Base-by-base conservation (phyloP, 805 yeast species). In the Schwanniomyces polymorphus region DNA sequence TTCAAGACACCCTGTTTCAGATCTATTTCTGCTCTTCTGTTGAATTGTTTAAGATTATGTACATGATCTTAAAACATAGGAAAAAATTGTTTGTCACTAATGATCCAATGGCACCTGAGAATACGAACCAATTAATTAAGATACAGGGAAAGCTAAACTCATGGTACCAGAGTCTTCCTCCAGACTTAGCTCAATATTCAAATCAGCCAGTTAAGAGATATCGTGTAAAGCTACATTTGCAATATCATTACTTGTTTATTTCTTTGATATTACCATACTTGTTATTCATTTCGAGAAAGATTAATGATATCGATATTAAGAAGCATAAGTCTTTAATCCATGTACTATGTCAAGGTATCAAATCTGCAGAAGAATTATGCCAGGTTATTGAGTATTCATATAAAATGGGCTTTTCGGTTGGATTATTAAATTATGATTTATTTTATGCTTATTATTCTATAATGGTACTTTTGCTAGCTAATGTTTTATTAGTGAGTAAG, bases 351-450 rank as follows among this genome's bases (percentile, higher is more conserved):
- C 7, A 38, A 18, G 40, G 40, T 18, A 68, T 76, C 27, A 61
- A 66, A 38, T 65, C 78, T 1, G 69, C 79, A 0, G 58, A 70
- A 16, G 56, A 57, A 49, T 66, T 75, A 5, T 68, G 79, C 0
- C 70, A 73, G 41, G 52, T 74, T 4, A 59, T 72, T 29, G 59
- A 66, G 1, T 57, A 61, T 37, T 64, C 72, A 0, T 60, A 64
- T 28, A 55, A 62, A 8, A 66, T 67, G 43, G 76, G 73, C 4
- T 61, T 71, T 43, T 63, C 72, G 53, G 70, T 68, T 54, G 80
- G 80, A n/a, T 72, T 77, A 1, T 40, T 74, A n/a, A 70, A 73
- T 29, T 63, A 65, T 31, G 81, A 76, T 49, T 68, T 75, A 33
- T 73, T 74, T 54, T 65, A 67, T 53, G 75, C 72, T 5, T 76